Evolutionary conservation across 352 stramenopile species (phyloP).

Genomic region (Globisporangium lucens): DNA sequence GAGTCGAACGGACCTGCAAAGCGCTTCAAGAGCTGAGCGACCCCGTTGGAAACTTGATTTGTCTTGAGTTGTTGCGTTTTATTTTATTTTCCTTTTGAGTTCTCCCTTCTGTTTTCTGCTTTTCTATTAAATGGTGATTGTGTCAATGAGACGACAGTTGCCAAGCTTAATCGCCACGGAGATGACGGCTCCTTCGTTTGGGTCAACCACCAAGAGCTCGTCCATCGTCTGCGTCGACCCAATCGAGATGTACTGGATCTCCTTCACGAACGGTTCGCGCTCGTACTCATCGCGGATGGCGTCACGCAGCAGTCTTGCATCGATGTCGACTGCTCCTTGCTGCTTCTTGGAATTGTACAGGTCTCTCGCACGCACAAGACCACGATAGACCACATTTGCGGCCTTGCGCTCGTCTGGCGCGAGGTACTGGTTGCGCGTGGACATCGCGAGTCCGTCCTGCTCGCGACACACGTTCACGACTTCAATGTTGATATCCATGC

Average conservation of each 20-base stretch:
- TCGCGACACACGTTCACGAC: constrained; percentile 93
- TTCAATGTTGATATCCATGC: constrained; percentile 92
- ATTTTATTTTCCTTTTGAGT: constrained; percentile 2
- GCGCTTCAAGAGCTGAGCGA: constrained; percentile 13
- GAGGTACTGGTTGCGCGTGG: constrained; percentile 98
- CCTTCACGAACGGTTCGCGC: constrained; percentile 87
- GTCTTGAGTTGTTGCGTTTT: neutral
- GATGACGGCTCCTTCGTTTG: constrained; percentile 80
- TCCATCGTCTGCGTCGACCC: constrained; percentile 94
- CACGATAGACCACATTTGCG: constrained; percentile 88
- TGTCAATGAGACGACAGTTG: constrained; percentile 97
- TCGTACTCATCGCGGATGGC: constrained; percentile 57
- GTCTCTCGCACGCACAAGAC: constrained; percentile 49
- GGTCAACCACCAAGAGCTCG: constrained; percentile 80
- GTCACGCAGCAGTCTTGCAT: constrained; percentile 31
- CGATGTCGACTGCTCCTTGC: constrained; percentile 18
- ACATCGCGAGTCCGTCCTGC: constrained; percentile 95
- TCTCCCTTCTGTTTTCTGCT: neutral
- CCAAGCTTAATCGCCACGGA: constrained; percentile 95
- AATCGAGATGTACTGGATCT: constrained; percentile 96
- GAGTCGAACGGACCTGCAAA: constrained; percentile 12
- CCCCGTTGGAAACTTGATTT: neutral
- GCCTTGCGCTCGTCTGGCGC: constrained; percentile 80
- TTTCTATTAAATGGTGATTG: constrained; percentile 80
- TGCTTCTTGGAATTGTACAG: constrained; percentile 32